phyloP scores from a whole-genome alignment of 2,329 filamentous ascomycete species.

The Monilinia laxa region DNA sequence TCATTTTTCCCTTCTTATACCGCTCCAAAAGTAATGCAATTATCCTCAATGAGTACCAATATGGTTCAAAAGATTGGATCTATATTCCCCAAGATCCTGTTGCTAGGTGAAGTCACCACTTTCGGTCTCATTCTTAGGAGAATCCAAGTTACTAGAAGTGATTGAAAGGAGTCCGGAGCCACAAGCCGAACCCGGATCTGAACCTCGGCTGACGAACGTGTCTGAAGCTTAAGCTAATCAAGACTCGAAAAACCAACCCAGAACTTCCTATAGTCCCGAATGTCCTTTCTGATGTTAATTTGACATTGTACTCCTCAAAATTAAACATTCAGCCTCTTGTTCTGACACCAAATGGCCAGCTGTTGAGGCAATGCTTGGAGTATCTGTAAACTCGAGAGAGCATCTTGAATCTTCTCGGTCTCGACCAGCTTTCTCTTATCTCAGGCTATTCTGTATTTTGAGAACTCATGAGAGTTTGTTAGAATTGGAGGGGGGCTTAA shows the following conservation, averaged over 20 bases:
- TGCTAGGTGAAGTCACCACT: background rate
- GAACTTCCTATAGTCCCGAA: no score
- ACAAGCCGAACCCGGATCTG: background rate
- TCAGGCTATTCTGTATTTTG: no score
- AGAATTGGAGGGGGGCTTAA: no score
- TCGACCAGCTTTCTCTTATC: no score
- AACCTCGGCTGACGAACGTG: no score
- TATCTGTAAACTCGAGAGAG: background rate
- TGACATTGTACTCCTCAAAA: background rate
- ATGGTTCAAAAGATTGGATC: constrained; percentile 4
- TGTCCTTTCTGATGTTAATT: background rate
- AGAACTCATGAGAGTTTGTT: no score
- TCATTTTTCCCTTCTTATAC: no score
- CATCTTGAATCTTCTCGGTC: no score
- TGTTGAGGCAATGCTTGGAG: background rate
- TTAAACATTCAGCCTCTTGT: background rate
- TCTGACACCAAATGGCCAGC: background rate
- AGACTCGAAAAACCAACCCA: no score
- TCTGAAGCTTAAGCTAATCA: background rate
- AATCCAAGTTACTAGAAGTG: background rate
- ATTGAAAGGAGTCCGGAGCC: background rate
- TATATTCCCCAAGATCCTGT: background rate
- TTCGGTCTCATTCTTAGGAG: background rate
- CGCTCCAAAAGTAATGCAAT: no score
- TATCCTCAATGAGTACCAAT: background rate